Evolutionary conservation across 257 asterid species (phyloP), one percentile per base, ranked within the genome.

Genomic region (Solanum chiquidenum): DNA sequence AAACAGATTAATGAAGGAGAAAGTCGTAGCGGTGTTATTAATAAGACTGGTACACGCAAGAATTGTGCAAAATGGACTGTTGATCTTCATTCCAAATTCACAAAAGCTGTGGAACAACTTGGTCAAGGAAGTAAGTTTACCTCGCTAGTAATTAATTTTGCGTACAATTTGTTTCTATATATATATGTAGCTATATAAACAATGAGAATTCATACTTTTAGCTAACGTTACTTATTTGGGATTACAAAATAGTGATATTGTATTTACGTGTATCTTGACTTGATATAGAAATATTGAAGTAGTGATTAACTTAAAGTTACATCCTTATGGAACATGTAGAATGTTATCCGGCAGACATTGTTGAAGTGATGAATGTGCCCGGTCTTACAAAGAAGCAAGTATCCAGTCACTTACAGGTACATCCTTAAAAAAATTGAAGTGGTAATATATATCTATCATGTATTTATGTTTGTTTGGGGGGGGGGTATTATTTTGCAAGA

Each of bases 41-140:
- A 62, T 62, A n/a, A 62, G 14, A n/a, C 13, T 4, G 31, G 25
- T n/a, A 62, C 2, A 29, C 29, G 5, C 1, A 44, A 3, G 16
- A 11, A 10, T 3, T 12, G 69, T 10, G 83, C 79, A 1, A 87
- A 86, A 33, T 88, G 90, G 89, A 88, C 90, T 13, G 11, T 3
- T 6, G 38, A 86, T 12, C 89, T 90, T 29, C 90, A 90, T 58
- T 37, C 16, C 1, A 90, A 88, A 44, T 90, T 90, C 74, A 38
- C 76, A 64, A 42, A 76, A 23, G 92, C 72, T 18, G 66, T 88
- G 7, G 2, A 7, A 25, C 58, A 86, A 58, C 92, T 90, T 69
- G 92, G 87, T 68, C 88, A 90, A 83, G 92, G 89, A 87, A 86
- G 90, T 90, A 90, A 9, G 90, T 23, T 8, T 55, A 6, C 33